Base-by-base conservation (phyloP, 1,284 basidiomycete species). In the Apiotrichum siamense region DNA sequence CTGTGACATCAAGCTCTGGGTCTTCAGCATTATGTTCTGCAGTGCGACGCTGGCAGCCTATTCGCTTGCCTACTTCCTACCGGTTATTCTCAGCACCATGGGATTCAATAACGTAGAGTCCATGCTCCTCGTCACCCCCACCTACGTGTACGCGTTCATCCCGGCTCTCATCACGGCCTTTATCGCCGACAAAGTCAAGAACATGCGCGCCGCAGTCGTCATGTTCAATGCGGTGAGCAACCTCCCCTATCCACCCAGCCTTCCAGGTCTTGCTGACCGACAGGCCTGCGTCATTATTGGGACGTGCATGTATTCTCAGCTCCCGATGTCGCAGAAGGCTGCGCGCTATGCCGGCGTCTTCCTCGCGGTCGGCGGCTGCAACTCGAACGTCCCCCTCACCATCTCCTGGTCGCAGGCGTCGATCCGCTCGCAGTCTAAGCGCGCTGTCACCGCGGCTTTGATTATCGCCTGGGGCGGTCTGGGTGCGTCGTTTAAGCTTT, bases 391-490 rank as follows among this genome's bases (percentile, higher is more conserved):
- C 10, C 69, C 72, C 6, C 63, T 66, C 37, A 59, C 66, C 33
- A 47, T 71, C 31, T 60, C 66, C 6, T 73, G 69, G 61, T 61
- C 66, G 32, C 67, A 72, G 55, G 72, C 70, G 60, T 75, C 75
- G 65, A 71, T 77, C 29, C 69, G 70, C n/a, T 62, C 67, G 17
- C 71, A 76, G 55, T 66, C 67, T 31, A 77, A 77, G 58, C 58
- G 63, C 32, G 60, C 63, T n/a, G 68, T 72, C 23, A 41, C 50
- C 31, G 39, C 48, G 9, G 51, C 52, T 2, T 20, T 56, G 20
- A 39, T 56, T 38, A 47, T 59, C 23, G 57, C 49, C 17, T 35
- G 33, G 21, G 57, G 57, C 36, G 57, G 57, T 20, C 26, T 59
- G 26, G 57, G 57, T 15, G n/a, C n/a, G n/a, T n/a, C n/a, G n/a